These are phyloP conservation scores for Primulina eburnea DNA, from an alignment of 257 asterid species.

Conservation along the genomic window DNA sequence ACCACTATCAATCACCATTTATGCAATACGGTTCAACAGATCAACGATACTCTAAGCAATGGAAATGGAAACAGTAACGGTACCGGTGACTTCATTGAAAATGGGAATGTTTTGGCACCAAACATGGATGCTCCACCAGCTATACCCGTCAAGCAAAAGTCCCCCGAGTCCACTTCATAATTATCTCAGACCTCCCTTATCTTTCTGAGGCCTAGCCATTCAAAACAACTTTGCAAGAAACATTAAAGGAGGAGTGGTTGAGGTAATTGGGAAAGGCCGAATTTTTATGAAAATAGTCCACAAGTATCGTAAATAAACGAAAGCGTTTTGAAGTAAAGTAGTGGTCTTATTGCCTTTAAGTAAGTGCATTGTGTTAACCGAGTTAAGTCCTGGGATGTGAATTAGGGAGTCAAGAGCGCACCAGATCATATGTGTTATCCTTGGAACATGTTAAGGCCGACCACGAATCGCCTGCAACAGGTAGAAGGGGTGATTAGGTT, in stretches of 20 bases:
- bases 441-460: slow-evolving; percentile 42
- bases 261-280: slow-evolving; percentile 31
- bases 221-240: not conserved
- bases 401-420: slow-evolving; percentile 94
- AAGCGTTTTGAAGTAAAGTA: slow-evolving; percentile 5
- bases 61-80: not conserved
- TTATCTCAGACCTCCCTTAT: slow-evolving; percentile 36
- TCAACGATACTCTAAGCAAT: slow-evolving; percentile 44
- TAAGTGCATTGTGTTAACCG: slow-evolving; percentile 7
- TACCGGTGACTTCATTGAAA: not conserved
- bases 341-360: slow-evolving; percentile 18
- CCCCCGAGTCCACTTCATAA: slow-evolving; percentile 34
- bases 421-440: slow-evolving; percentile 49
- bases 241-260: slow-evolving; percentile 30
- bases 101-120: slow-evolving; percentile 14
- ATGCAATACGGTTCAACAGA: slow-evolving; percentile 69
- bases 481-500: slow-evolving; percentile 81
- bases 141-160: slow-evolving; percentile 25
- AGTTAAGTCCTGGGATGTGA: slow-evolving; percentile 7
- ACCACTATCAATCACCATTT: slow-evolving; percentile 72
- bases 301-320: slow-evolving; percentile 19
- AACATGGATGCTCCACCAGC: slow-evolving; percentile 22
- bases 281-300: not conserved
- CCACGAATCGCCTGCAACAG: slow-evolving; percentile 20
- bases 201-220: slow-evolving; percentile 1